Evolutionary conservation across 2,329 filamentous ascomycete species (phyloP).

Genomic region (Phyllachora maydis): DNA sequence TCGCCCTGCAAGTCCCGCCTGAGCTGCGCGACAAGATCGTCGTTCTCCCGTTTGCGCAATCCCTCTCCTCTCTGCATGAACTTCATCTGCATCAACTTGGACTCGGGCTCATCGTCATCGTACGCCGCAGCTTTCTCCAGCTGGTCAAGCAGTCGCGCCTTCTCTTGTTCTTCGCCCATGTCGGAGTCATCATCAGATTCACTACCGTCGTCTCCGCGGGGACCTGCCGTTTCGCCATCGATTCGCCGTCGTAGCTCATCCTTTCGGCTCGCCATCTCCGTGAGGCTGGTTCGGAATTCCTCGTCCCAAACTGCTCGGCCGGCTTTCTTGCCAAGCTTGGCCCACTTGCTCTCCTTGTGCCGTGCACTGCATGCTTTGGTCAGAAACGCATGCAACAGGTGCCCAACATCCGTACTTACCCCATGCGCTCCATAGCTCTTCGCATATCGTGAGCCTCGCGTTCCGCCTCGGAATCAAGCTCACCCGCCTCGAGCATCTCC

Average conservation of each 20-base stretch:
- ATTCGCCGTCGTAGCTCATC: slow-evolving; percentile 67
- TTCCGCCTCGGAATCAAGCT: slow-evolving; percentile 44
- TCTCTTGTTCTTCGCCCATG: slow-evolving; percentile 34
- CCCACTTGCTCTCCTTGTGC: slow-evolving; percentile 82
- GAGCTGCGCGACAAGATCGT: slow-evolving; percentile 51
- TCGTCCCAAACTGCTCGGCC: slow-evolving; percentile 79
- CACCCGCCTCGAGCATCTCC: slow-evolving; percentile 30
- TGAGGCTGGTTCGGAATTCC: slow-evolving; percentile 55
- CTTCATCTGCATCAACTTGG: slow-evolving; percentile 62
- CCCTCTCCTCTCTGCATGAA: slow-evolving; percentile 90
- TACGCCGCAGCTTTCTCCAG: slow-evolving; percentile 22
- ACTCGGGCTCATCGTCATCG: slow-evolving; percentile 29
- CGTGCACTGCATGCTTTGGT: too few species aligned
- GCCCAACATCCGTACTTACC: too few species aligned
- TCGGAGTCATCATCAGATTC: slow-evolving; percentile 28
- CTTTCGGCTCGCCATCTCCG: slow-evolving; percentile 63
- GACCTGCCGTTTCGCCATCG: slow-evolving; percentile 36
- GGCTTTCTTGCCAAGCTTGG: slow-evolving; percentile 60
- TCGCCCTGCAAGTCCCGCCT: slow-evolving; percentile 47
- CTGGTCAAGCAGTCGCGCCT: slow-evolving; percentile 24
- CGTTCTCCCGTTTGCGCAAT: slow-evolving; percentile 56
- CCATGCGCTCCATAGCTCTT: slow-evolving; percentile 69
- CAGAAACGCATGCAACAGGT: too few species aligned
- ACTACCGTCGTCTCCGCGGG: slow-evolving; percentile 12
- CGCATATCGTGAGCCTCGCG: slow-evolving; percentile 47